Evolutionary conservation across 1,139 yeast species (phyloP), one percentile per base, ranked within the genome.

Genomic region (Eremothecium sinecaudum): DNA sequence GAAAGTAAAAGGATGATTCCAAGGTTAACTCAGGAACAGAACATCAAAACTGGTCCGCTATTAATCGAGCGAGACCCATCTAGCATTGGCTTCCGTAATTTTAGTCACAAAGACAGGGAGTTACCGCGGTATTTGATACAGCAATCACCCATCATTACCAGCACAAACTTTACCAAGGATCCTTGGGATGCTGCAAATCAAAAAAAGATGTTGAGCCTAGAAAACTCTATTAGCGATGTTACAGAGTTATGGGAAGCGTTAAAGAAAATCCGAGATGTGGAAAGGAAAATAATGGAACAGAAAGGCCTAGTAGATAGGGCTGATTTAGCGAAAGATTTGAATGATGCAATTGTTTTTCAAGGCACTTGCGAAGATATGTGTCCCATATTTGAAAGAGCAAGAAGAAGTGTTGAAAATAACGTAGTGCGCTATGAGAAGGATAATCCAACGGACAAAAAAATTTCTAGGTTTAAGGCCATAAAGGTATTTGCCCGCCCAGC

Each of bases 401-500:
- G 95, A 52, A 72, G 99, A 61, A 75, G 82, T 5, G 74, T 79
- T 38, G 96, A 90, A 56, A 84, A 86, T 49, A 87, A 87, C 45
- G 93, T 86, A 24, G 80, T 83, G 43, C 66, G 71, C 8, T 66
- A 79, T 49, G 99, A 90, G 59, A 78, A 69, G 44, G 87, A 79
- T 45, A 31, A 36, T 14, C 71, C 76, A 0, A 42, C 31, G 0
- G 71, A 81, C 1, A 77, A 78, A n/a, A 68, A 64, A 41, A 81
- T 86, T 2, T 69, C 87, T 0, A 59, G 72, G 26, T 54, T 56
- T 2, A 66, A 67, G 31, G 96, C 97, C 0, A 73, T 92, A 5
- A 92, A 92, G 58, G 94, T 95, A 2, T 92, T 90, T 55, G 82
- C 94, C 21, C 67, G 99, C 46, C 97, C 99, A 0, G 95, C 95